Base-by-base conservation (phyloP, 805 yeast genomes). In the Barnettozyma botsteinii region DNA sequence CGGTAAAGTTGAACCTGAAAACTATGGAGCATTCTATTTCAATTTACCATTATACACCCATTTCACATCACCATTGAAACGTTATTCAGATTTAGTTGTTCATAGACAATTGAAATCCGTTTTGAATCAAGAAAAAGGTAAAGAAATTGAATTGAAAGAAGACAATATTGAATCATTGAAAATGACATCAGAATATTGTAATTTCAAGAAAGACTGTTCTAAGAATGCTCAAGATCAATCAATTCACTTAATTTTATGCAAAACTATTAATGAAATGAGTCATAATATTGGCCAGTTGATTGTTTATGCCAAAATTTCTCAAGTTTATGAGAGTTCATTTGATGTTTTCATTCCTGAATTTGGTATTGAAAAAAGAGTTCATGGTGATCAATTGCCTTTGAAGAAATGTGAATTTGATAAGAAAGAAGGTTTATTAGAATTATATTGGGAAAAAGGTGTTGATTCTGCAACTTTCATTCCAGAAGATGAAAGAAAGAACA, bases 331-430 rank as follows among this genome's bases (percentile, higher is more conserved):
- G 62, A 85, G 96, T 1, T 86, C 98, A 2, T 93, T 93, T 65
- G 98, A 93, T 60, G 91, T 89, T 4, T 77, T 84, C 49, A 70
- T 89, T 46, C 96, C 96, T 2, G 96, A 87, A 49, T 83, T 88
- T 65, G 97, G 97, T 32, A 84, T 89, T 52, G 97, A 89, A 59
- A 89, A 89, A 62, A 73, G 97, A 55, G 96, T 89, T 18, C 98
- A 93, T 56, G 97, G 98, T 21, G 98, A 93, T 63, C 98, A 93
- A 63, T 69, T 93, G 41, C 98, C 98, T 10, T 69, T 91, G 47
- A 77, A 77, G 19, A 89, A 88, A 61, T 98, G 97, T 5, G 98
- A 93, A 60, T 93, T 84, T 59, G 89, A 85, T 59, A 84, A 81
- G 56, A 53, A 57, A 14, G 66, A 73, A 30, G 72, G 86, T 33